Percentiles rank a stretch among this genome's conserved stretches.
Conservation (phyloP, 495 filamentous ascomycete genomes). For the Staphylotrichum longicolle region DNA sequence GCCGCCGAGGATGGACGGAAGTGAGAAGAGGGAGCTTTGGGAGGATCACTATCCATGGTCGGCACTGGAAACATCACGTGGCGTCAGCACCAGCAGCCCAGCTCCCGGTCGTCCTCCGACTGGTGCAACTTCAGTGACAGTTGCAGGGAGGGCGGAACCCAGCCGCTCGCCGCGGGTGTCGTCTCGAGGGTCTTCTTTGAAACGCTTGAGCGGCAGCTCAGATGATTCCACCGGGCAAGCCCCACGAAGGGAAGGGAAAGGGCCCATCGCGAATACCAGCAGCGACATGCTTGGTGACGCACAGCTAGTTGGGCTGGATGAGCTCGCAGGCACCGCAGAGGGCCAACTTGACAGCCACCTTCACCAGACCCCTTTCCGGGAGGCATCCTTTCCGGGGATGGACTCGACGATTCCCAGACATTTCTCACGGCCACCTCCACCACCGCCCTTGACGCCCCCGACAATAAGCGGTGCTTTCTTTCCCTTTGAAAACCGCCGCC, state of each 20-base stretch:
- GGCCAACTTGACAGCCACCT: slow-evolving; percentile 1
- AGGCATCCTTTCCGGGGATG: neutral
- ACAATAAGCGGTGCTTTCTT: slow-evolving; percentile 33
- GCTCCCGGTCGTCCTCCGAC: slow-evolving; percentile 19
- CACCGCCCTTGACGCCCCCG: slow-evolving; percentile 43
- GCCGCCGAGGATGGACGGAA: slow-evolving; percentile 28
- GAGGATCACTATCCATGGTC: slow-evolving; percentile 30
- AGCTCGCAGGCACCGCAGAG: neutral
- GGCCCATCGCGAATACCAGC: slow-evolving; percentile 17
- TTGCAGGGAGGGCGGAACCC: slow-evolving; percentile 10
- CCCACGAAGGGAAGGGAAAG: slow-evolving; percentile 17
- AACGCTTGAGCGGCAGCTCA: slow-evolving; percentile 21
- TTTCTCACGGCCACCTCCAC: slow-evolving; percentile 37
- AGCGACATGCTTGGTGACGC: slow-evolving; percentile 5
- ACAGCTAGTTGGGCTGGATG: slow-evolving; percentile 1
- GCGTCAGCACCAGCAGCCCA: slow-evolving; percentile 31
- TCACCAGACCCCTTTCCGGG: neutral
- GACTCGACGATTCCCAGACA: slow-evolving; percentile 26
- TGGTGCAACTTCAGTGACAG: slow-evolving; percentile 3
- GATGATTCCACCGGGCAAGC: slow-evolving; percentile 15
- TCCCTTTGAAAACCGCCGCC: slow-evolving; percentile 42
- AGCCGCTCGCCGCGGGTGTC: slow-evolving; percentile 20
- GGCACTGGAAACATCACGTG: slow-evolving; percentile 32
- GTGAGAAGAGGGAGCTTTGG: slow-evolving; percentile 14
- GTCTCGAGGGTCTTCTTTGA: slow-evolving; percentile 7